Evolutionary conservation across 2,329 filamentous ascomycete genomes (phyloP).

Genomic region (Penicillium expansum): DNA sequence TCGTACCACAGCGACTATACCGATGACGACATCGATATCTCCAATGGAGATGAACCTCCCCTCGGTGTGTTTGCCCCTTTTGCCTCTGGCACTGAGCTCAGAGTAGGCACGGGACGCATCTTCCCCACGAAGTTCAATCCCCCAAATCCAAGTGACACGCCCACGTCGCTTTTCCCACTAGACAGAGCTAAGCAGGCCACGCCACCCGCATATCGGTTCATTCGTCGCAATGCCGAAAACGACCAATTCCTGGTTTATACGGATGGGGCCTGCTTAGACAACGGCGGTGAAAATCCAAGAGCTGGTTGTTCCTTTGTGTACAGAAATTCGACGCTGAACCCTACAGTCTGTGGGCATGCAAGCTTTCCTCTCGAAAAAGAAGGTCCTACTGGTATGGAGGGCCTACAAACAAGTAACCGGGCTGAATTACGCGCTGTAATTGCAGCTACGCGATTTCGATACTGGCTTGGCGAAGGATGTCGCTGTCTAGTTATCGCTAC

Average conservation of each 20-base stretch:
- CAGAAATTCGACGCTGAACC: neutral
- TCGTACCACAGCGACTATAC: too few species aligned
- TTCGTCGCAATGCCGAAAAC: neutral
- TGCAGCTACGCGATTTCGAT: slow-evolving; percentile 47
- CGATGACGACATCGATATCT: too few species aligned
- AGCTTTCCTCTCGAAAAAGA: neutral
- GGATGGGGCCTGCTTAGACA: neutral
- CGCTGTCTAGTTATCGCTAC: slow-evolving; percentile 52
- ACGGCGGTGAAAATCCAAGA: neutral
- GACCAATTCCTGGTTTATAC: neutral
- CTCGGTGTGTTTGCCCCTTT: too few species aligned
- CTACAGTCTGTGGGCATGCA: neutral
- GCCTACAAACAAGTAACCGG: slow-evolving; percentile 50
- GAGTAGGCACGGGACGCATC: too few species aligned
- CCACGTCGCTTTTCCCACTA: too few species aligned
- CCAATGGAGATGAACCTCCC: too few species aligned
- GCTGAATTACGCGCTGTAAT: slow-evolving; percentile 57
- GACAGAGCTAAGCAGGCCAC: too few species aligned
- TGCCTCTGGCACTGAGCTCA: too few species aligned
- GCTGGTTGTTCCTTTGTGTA: neutral
- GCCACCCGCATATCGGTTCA: neutral
- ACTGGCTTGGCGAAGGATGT: slow-evolving; percentile 47
- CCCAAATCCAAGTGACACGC: too few species aligned
- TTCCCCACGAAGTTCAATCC: too few species aligned
- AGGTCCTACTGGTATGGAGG: neutral